Evolutionary conservation across 176 grass and related monocot species (phyloP).

Genomic region (Eremochloa ophiuroides): DNA sequence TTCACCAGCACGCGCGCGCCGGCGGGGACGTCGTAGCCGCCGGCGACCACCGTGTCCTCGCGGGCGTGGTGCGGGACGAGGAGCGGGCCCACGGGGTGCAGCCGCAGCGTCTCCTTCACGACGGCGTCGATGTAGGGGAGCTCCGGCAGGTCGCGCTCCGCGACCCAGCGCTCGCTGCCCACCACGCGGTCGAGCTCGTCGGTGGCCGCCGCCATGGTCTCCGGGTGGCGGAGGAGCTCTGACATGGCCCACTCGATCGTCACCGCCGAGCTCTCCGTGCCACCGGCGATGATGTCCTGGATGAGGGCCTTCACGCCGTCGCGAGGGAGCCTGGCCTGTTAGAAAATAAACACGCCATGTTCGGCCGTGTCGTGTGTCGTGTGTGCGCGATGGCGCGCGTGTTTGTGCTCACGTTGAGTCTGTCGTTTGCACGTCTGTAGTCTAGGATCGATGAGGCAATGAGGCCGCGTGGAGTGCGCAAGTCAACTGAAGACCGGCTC

Average conservation of each 20-base stretch:
- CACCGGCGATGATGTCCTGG: conserved; percentile 51
- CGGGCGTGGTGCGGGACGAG: conserved; percentile 47
- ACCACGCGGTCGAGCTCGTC: conserved; percentile 56
- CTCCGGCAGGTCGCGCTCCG: conserved; percentile 40
- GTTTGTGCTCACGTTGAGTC: no score
- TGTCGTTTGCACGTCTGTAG: no score
- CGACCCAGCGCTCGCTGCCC: conserved; percentile 23
- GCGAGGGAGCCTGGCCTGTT: conserved; percentile 47
- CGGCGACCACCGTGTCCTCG: conserved; percentile 33
- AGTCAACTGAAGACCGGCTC: no score
- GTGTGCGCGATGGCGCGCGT: no score
- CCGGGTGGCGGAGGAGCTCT: conserved; percentile 45
- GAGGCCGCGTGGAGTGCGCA: no score
- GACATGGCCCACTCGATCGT: conserved; percentile 60
- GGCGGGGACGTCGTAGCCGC: conserved; percentile 57
- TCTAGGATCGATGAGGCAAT: no score
- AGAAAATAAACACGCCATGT: no score
- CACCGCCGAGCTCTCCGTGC: conserved; percentile 57
- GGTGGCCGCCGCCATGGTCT: conserved; percentile 10
- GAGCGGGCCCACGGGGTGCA: conserved; percentile 58
- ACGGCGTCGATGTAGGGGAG: conserved; percentile 65
- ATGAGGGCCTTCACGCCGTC: conserved; percentile 48
- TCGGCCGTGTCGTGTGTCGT: no score
- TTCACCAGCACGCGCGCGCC: conserved; percentile 53
- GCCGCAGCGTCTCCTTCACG: conserved; percentile 59